Base-by-base conservation (phyloP, 371 early-diverging fungal genomes). In the Mortierella sp. region DNA sequence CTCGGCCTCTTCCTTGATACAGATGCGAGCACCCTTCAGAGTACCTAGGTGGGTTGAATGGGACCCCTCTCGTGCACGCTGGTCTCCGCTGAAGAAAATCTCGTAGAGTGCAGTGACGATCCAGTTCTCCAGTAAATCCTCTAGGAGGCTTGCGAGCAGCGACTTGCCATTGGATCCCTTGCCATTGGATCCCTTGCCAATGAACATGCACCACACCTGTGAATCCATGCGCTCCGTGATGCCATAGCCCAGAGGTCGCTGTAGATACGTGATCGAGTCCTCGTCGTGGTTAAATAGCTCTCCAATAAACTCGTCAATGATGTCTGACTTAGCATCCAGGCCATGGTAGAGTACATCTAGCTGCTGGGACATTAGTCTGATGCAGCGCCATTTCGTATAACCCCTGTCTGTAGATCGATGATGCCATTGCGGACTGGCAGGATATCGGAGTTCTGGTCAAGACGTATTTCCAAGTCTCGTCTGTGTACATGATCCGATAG, bases 1-100 rank as follows among this genome's bases (percentile, higher is more conserved):
- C n/a, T 60, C 61, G 0, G 53, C 60, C 35, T 60, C 58, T 35
- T 53, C 58, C 53, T 60, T 68, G 54, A 68, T 53, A 29, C 53
- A 60, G 17, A 68, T 53, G 31, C 58, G 49, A 1, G 58, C 54
- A n/a, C 54, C 53, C 23, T 22, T 2, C 10, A 68, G 2, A 35
- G 57, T 59, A 0, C 60, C 54, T 1, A 68, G 22, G 51, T 68
- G 51, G 3, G 53, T 60, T n/a, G 54, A n/a, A 60, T 60, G 54
- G 1, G 61, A 29, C 5, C 60, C 54, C 45, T 60, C 58, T 2
- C 64, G 23, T 1, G 54, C 49, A n/a, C 64, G 64, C 51, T 51
- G 64, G 4, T 53, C 64, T 17, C 54, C 22, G 10, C 51, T 6
- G 35, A 63, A 63, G 29, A 63, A 63, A 34, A 53, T 63, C 54